Conservation (phyloP, 116 monocot species). For the Trichopus zeylanicus region DNA sequence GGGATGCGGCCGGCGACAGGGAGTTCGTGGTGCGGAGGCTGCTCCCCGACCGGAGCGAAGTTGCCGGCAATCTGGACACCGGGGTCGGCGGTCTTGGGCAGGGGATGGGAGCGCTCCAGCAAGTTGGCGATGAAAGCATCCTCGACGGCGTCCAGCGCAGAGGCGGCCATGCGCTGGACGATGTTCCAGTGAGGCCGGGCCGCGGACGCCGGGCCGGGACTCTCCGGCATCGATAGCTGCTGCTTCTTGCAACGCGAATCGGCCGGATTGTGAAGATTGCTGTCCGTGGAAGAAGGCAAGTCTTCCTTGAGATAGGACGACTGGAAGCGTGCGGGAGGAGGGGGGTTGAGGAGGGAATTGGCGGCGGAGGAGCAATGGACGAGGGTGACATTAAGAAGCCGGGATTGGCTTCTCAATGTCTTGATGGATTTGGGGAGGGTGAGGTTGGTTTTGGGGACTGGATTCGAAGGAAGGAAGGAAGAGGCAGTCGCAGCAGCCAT, state of each 20-base stretch:
- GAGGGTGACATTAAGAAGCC: background rate
- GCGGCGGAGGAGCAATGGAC: background rate
- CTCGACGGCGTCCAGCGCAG: conserved; percentile 14
- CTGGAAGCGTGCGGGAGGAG: background rate
- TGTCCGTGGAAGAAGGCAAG: background rate
- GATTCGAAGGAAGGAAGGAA: background rate
- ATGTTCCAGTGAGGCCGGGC: background rate
- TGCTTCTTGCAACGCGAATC: background rate
- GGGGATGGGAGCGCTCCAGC: conserved; percentile 21
- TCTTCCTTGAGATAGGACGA: background rate
- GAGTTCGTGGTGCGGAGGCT: conserved; percentile 7
- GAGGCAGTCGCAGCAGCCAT: too few species aligned
- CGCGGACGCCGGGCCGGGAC: background rate
- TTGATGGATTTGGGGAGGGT: too few species aligned
- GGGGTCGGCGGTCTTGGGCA: conserved; percentile 25
- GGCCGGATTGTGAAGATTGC: background rate
- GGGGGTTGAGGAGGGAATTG: background rate
- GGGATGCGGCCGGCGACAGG: conserved; percentile 40
- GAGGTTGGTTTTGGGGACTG: too few species aligned
- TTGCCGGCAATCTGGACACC: conserved; percentile 46
- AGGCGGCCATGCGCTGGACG: background rate
- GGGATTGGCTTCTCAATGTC: background rate
- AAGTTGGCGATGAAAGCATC: conserved; percentile 17
- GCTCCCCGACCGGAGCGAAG: conserved; percentile 43
- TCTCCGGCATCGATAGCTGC: background rate